Conservation (phyloP, 139 green algal genomes). For the Tetraselmis striata region DNA sequence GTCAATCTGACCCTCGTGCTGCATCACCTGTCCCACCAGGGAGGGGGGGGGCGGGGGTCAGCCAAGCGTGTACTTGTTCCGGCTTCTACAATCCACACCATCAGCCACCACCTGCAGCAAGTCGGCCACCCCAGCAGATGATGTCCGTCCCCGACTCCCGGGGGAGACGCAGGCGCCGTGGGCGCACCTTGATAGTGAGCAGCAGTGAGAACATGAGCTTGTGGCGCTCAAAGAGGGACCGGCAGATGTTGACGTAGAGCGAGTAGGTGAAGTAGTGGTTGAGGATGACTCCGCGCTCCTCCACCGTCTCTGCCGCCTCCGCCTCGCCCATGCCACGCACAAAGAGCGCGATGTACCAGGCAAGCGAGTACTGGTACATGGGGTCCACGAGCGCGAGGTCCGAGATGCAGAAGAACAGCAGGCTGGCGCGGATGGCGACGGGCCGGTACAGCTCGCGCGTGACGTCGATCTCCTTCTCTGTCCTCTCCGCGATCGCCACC, state of each 20-base stretch:
- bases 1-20: slow-evolving; percentile 47
- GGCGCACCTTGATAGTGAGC: slow-evolving; percentile 59
- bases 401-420: slow-evolving; percentile 77
- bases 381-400: slow-evolving; percentile 69
- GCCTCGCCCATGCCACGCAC: slow-evolving; percentile 11
- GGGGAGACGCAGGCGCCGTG: slow-evolving; percentile 21
- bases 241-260: slow-evolving; percentile 75
- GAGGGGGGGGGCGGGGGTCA: no score
- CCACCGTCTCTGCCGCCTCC: slow-evolving; percentile 37
- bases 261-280: slow-evolving; percentile 76
- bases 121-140: no score
- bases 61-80: no score
- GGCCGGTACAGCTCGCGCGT: slow-evolving; percentile 67
- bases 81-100: no score
- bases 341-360: slow-evolving; percentile 45
- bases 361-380: slow-evolving; percentile 75
- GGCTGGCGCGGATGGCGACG: slow-evolving; percentile 51
- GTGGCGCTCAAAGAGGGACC: slow-evolving; percentile 69
- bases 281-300: slow-evolving; percentile 49
- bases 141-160: no score
- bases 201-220: slow-evolving; percentile 77
- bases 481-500: slow-evolving; percentile 65
- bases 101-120: no score
- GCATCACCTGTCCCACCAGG: no score
- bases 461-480: slow-evolving; percentile 61